Conservation (phyloP, 768 basidiomycete species). For the Lactarius hengduanensis region DNA sequence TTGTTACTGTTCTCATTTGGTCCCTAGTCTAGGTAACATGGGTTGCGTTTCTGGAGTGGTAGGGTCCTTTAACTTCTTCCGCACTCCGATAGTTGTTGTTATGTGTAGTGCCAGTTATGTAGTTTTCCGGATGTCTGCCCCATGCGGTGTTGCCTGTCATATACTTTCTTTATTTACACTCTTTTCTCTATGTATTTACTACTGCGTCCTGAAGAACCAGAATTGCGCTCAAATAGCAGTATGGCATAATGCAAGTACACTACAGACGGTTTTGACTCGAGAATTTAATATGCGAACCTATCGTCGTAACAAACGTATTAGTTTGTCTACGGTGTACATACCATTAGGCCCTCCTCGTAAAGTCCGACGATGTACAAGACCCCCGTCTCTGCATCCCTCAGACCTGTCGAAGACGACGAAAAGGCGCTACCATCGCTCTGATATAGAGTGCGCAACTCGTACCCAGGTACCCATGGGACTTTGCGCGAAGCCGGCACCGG, state of each 20-base stretch:
- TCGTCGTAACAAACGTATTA: not conserved
- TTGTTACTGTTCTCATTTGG: slow-evolving; percentile 9
- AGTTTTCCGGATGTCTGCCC: slow-evolving; percentile 12
- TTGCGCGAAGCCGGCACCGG: slow-evolving; percentile 49
- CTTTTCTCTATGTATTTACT: slow-evolving; percentile 21
- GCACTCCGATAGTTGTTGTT: slow-evolving; percentile 6
- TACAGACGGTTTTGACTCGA: not conserved
- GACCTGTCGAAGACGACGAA: slow-evolving; percentile 49
- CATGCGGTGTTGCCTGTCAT: slow-evolving; percentile 10
- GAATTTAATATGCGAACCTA: not conserved
- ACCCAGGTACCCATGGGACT: slow-evolving; percentile 38
- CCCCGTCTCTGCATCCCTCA: slow-evolving; percentile 51
- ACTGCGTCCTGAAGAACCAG: slow-evolving; percentile 4
- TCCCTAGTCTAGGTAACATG: slow-evolving; percentile 13
- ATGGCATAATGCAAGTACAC: slow-evolving; percentile 1
- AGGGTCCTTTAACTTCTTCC: slow-evolving; percentile 1
- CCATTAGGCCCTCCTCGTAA: slow-evolving; percentile 55
- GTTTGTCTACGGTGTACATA: slow-evolving; percentile 41
- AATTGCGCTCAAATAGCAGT: not conserved
- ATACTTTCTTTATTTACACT: slow-evolving; percentile 11
- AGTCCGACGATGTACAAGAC: slow-evolving; percentile 55
- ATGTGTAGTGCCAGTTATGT: slow-evolving; percentile 11
- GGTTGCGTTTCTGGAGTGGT: slow-evolving; percentile 9
- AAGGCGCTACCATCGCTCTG: slow-evolving; percentile 70
- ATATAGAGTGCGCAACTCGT: slow-evolving; percentile 61